A percentile compares a stretch with the other conserved stretches of the same genome.
phyloP scores from a whole-genome alignment of 208 protist species.

The Leishmania amazonensis region DNA sequence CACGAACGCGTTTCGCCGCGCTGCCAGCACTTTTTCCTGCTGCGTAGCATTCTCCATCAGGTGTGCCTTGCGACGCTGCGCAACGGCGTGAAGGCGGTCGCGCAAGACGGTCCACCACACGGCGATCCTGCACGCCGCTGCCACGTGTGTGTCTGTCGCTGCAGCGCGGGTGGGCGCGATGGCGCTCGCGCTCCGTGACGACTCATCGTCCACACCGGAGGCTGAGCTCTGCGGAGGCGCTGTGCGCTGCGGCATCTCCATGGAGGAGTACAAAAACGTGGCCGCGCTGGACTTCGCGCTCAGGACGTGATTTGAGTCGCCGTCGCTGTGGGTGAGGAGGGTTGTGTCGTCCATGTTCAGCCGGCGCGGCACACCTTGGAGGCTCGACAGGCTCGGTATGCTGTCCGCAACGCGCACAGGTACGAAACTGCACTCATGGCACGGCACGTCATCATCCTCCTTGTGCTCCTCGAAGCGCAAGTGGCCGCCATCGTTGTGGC shows the following conservation, averaged over 20 bases:
- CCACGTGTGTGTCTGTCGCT: not conserved
- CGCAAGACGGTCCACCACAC: slow-evolving; percentile 27
- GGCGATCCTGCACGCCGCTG: slow-evolving; percentile 35
- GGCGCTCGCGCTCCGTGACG: not conserved
- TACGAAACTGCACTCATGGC: not conserved
- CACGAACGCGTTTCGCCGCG: slow-evolving; percentile 36
- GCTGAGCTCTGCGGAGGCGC: not conserved
- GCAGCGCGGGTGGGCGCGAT: not conserved
- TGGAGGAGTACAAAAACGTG: not conserved
- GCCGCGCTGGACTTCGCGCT: slow-evolving; percentile 16
- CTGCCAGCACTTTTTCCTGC: slow-evolving; percentile 28
- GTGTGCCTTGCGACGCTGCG: slow-evolving; percentile 17
- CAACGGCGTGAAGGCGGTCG: slow-evolving; percentile 12
- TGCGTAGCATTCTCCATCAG: slow-evolving; percentile 26
- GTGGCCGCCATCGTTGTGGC: not conserved
- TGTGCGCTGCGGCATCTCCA: slow-evolving; percentile 9
- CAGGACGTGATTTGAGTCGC: not conserved
- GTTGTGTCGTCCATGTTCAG: slow-evolving; percentile 20
- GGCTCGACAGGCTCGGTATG: slow-evolving; percentile 13
- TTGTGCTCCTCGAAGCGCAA: not conserved
- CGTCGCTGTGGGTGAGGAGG: not conserved
- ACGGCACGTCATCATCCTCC: not conserved
- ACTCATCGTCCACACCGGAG: not conserved
- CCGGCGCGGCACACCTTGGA: slow-evolving; percentile 2
- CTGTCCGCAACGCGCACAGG: slow-evolving; percentile 13